Conservation (phyloP, 164 flowering plant species). For the Magnolia kwangsiensis region DNA sequence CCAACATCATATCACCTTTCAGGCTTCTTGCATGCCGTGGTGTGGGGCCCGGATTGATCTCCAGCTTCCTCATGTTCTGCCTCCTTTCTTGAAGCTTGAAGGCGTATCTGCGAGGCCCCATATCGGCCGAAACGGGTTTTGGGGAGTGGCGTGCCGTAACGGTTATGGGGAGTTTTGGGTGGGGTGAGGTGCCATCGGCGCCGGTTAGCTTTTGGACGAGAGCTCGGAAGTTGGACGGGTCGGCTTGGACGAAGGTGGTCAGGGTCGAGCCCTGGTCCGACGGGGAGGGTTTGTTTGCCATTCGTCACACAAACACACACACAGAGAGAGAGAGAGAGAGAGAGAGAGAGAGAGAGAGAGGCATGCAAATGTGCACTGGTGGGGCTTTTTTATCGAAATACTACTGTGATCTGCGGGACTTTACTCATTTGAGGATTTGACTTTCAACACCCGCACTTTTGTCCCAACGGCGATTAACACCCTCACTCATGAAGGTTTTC, state of each 20-base stretch:
- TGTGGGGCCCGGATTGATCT: slow-evolving; percentile 34
- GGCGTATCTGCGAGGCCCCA: slow-evolving; percentile 37
- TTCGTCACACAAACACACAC: too few relatives aligned
- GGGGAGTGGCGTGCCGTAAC: neutral
- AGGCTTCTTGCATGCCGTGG: slow-evolving; percentile 7
- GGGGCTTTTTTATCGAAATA: neutral
- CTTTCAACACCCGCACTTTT: neutral
- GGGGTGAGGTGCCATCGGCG: slow-evolving; percentile 12
- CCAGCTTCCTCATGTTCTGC: slow-evolving; percentile 40
- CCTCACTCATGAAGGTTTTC: too few relatives aligned
- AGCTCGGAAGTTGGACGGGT: slow-evolving; percentile 37
- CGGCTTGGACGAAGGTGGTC: slow-evolving; percentile 56
- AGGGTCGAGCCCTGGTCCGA: slow-evolving; percentile 10
- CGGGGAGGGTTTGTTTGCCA: neutral
- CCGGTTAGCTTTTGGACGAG: slow-evolving; percentile 59
- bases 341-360: slow-evolving; percentile 6
- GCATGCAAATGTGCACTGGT: neutral
- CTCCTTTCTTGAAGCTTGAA: slow-evolving; percentile 53
- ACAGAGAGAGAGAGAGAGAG: neutral
- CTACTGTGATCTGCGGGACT: too few relatives aligned
- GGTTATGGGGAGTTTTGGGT: slow-evolving; percentile 29
- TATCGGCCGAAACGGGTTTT: slow-evolving; percentile 9
- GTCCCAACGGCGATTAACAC: too few relatives aligned
- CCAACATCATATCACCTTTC: slow-evolving; percentile 7
- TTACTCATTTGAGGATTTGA: neutral